Evolutionary conservation across 768 basidiomycete genomes (phyloP).

Genomic region (Leccinum ochraceum): DNA sequence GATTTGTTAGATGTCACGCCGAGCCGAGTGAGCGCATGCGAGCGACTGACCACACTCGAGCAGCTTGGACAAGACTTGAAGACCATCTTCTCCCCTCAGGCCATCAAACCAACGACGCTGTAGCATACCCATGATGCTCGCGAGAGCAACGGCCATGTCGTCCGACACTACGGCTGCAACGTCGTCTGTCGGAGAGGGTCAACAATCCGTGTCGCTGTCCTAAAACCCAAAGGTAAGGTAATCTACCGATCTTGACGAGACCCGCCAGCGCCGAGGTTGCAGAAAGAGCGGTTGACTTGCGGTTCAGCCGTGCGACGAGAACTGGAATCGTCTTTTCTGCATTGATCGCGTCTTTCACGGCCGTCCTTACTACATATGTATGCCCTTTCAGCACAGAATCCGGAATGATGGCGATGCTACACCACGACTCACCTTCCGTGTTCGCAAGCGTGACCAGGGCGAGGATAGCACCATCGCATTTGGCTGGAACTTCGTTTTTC

Average conservation of each 20-base stretch:
- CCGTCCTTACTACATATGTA: constrained; percentile 2
- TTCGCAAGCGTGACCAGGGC: constrained; percentile 19
- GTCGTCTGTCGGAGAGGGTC: constrained; percentile 14
- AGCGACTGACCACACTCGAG: constrained; percentile 24
- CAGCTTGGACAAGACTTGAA: constrained; percentile 20
- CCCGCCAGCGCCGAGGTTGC: constrained; percentile 20
- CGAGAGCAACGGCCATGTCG: constrained; percentile 2
- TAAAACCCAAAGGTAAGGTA: no score
- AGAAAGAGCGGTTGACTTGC: constrained; percentile 19
- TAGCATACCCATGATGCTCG: constrained; percentile 23
- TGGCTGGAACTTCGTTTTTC: constrained; percentile 7
- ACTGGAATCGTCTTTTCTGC: constrained; percentile 13
- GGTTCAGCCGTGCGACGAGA: constrained; percentile 19
- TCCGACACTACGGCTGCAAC: constrained; percentile 13
- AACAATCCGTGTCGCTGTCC: background rate
- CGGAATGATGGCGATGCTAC: background rate
- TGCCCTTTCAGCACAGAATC: background rate
- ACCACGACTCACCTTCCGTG: constrained; percentile 7
- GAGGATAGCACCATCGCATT: constrained; percentile 19
- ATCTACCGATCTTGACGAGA: constrained; percentile 24
- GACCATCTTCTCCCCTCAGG: constrained; percentile 27
- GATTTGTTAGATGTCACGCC: background rate
- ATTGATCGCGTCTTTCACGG: constrained; percentile 18
- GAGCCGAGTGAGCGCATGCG: no score
- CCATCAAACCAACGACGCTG: constrained; percentile 31